Percentiles rank a stretch among this genome's conserved stretches.
phyloP scores from a whole-genome alignment of 2,329 filamentous ascomycete species.

The Calonectria pseudoreteaudii region DNA sequence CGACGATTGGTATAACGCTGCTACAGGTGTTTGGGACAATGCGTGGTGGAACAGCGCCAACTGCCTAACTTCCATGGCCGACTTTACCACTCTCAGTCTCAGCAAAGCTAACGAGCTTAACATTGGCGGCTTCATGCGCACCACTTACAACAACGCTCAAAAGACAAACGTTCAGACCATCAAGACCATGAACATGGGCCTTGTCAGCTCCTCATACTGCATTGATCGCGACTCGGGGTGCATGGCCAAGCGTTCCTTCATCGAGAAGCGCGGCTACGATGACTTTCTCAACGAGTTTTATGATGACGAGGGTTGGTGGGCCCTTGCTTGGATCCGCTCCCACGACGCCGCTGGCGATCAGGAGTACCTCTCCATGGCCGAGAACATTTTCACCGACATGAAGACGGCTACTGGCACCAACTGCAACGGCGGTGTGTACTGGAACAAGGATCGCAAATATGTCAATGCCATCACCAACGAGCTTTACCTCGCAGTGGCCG shows the following conservation, averaged over 20 bases:
- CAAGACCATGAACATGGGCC: slow-evolving; percentile 54
- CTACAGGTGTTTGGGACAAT: slow-evolving; percentile 72
- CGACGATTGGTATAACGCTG: slow-evolving; percentile 67
- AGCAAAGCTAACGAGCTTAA: slow-evolving; percentile 51
- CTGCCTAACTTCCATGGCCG: slow-evolving; percentile 70
- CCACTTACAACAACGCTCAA: slow-evolving; percentile 61
- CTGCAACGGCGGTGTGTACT: slow-evolving; percentile 68
- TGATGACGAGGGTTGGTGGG: slow-evolving; percentile 76
- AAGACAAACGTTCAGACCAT: slow-evolving; percentile 49
- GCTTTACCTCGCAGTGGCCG: slow-evolving; percentile 65
- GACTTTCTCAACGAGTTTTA: slow-evolving; percentile 66
- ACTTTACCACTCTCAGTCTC: slow-evolving; percentile 57
- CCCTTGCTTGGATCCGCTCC: slow-evolving; percentile 66
- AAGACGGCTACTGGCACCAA: slow-evolving; percentile 58
- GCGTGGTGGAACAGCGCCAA: slow-evolving; percentile 83
- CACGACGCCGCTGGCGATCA: slow-evolving; percentile 65
- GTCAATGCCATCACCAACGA: slow-evolving; percentile 71
- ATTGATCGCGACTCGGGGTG: slow-evolving; percentile 44
- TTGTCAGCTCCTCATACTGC: slow-evolving; percentile 54
- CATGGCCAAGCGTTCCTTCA: slow-evolving; percentile 49
- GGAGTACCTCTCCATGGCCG: slow-evolving; percentile 66
- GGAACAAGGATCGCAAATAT: slow-evolving; percentile 63
- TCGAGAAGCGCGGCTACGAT: slow-evolving; percentile 47
- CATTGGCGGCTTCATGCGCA: slow-evolving; percentile 55
- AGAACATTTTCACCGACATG: slow-evolving; percentile 68